phyloP scores from a whole-genome alignment of 257 asterid species.

The Lantana camara region DNA sequence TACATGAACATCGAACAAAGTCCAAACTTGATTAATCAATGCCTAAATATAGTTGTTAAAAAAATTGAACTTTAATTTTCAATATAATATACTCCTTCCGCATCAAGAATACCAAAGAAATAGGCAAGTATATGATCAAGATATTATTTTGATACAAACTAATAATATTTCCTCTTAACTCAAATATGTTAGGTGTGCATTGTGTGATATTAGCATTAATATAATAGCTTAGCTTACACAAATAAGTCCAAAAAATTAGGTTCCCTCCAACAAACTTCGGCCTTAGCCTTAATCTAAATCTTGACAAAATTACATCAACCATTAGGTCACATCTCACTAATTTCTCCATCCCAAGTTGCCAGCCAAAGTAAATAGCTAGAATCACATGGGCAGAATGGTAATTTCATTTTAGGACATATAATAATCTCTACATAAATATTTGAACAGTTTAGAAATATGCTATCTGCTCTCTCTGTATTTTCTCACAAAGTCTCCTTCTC shows the following conservation, averaged over 20 bases:
- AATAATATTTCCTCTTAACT: slow-evolving; percentile 9
- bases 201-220: neutral
- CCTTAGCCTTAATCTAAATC: slow-evolving; percentile 27
- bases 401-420: slow-evolving; percentile 11
- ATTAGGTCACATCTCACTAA: slow-evolving; percentile 44
- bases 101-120: neutral
- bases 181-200: slow-evolving; percentile 24
- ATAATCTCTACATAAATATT: neutral
- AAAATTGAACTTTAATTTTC: too few species aligned
- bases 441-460: slow-evolving; percentile 38
- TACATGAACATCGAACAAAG: too few species aligned
- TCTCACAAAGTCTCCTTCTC: slow-evolving; percentile 51
- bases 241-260: slow-evolving; percentile 15
- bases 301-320: slow-evolving; percentile 29
- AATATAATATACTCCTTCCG: too few species aligned
- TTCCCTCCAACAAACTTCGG: slow-evolving; percentile 11
- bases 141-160: neutral
- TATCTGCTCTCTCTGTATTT: slow-evolving; percentile 49
- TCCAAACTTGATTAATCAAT: too few species aligned
- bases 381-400: slow-evolving; percentile 30
- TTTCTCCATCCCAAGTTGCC: slow-evolving; percentile 36
- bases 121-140: neutral
- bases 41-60: too few species aligned
- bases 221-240: neutral
- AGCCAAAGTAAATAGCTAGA: slow-evolving; percentile 29